Percentiles rank a stretch among this genome's conserved stretches.
These are phyloP conservation scores for Tylopilus sp. DNA, from an alignment of 768 basidiomycete species.

Conservation along the genomic window DNA sequence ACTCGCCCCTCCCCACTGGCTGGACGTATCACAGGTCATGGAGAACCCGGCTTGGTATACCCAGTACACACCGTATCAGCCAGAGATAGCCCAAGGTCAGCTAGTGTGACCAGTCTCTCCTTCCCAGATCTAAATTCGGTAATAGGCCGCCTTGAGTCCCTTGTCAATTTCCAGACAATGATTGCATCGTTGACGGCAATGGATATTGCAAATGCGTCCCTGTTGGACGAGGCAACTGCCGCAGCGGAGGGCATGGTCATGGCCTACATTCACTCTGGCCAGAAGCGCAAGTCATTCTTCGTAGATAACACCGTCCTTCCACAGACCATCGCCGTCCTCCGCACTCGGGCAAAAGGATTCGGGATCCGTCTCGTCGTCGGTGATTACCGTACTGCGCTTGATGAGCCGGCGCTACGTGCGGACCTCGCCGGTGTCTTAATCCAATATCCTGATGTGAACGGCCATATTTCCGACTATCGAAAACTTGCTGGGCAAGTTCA, in stretches of 20 bases:
- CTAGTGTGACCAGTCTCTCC: slow-evolving; percentile 1
- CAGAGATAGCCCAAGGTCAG: slow-evolving; percentile 96
- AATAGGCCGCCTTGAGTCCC: slow-evolving; percentile 88
- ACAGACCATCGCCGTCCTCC: slow-evolving; percentile 87
- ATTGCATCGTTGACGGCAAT: slow-evolving; percentile 90
- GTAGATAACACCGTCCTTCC: slow-evolving; percentile 82
- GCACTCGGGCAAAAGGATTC: slow-evolving; percentile 90
- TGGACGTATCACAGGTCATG: slow-evolving; percentile 52
- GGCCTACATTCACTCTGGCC: slow-evolving; percentile 65
- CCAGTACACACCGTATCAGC: slow-evolving; percentile 93
- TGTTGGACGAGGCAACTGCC: slow-evolving; percentile 93
- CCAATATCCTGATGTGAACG: slow-evolving; percentile 93
- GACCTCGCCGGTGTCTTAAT: slow-evolving; percentile 85
- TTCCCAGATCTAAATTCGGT: slow-evolving; percentile 11
- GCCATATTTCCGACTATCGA: slow-evolving; percentile 71
- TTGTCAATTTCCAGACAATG: slow-evolving; percentile 97
- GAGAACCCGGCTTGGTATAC: slow-evolving; percentile 99
- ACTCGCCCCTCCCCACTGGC: not conserved
- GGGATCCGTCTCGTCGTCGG: slow-evolving; percentile 79
- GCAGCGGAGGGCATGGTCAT: slow-evolving; percentile 98
- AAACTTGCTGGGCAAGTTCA: slow-evolving; percentile 67
- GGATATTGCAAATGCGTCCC: slow-evolving; percentile 93
- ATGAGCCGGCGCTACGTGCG: slow-evolving; percentile 49
- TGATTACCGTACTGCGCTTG: slow-evolving; percentile 48
- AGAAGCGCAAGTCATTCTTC: slow-evolving; percentile 80